Conservation (phyloP, 805 yeast genomes). For the Komagataella ulmi region DNA sequence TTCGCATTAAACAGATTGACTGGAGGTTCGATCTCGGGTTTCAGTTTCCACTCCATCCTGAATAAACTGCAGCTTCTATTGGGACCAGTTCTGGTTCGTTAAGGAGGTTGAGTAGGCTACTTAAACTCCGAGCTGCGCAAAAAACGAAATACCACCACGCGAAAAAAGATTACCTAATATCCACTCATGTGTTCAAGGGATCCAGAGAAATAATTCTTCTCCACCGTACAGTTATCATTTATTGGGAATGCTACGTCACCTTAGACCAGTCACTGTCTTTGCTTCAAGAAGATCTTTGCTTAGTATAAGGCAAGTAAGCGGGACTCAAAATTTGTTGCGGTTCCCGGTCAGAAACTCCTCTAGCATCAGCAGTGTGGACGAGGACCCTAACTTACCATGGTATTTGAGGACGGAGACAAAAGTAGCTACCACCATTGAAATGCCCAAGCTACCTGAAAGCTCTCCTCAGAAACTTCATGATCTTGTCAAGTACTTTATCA, state of each 20-base stretch:
- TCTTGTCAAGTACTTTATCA: slow-evolving; percentile 32
- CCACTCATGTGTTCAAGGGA: neutral
- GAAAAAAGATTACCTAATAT: neutral
- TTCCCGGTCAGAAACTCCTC: neutral
- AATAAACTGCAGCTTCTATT: neutral
- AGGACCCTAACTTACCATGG: neutral
- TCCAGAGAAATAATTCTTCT: neutral
- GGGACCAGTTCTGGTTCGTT: neutral
- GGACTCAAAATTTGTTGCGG: neutral
- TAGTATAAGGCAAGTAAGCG: neutral
- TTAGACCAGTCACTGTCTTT: neutral
- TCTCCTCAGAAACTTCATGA: slow-evolving; percentile 40
- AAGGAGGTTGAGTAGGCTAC: too few relatives aligned
- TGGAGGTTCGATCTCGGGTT: neutral
- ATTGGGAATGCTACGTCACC: neutral
- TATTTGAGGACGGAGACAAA: neutral
- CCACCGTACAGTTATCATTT: neutral
- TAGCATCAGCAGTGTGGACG: neutral
- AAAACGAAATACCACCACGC: neutral
- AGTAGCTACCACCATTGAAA: slow-evolving; percentile 8
- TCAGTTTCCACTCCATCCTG: neutral
- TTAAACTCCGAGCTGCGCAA: neutral
- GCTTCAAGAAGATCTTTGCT: neutral
- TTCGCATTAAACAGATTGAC: neutral
- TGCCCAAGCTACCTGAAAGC: slow-evolving; percentile 47